Evolutionary conservation across 768 basidiomycete species (phyloP), one percentile per base, ranked within the genome.

Genomic region (Russula brevipes): DNA sequence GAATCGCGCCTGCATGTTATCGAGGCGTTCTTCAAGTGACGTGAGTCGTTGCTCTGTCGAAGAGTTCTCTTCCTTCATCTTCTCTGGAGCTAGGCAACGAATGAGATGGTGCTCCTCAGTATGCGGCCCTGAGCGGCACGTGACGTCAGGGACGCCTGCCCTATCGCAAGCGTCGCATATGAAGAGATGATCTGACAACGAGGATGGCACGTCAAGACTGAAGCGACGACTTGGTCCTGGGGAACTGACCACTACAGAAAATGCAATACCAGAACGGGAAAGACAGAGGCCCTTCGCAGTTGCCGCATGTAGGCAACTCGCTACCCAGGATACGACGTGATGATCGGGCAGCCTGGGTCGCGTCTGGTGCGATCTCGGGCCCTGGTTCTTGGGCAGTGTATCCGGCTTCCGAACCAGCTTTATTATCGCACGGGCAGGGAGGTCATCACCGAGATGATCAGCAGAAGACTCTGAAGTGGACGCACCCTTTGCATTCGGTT

Each of bases 271-370:
- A 59, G 36, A 31, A 53, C 8, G 59, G 59, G 51, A 60, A 41
- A 12, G 45, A 54, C 46, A n/a, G 41, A 35, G 42, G 38, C 66
- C 61, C 41, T 69, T 63, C 16, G 71, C 73, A 49, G 55, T 68
- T 42, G 61, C 66, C 5, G 70, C 73, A 38, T 63, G 59, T 1
- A 61, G 69, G 45, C 68, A 68, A 39, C 63, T 65, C 56, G 65
- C 64, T n/a, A 68, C 64, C 35, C 66, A 51, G 33, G 64, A 5
- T 53, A 3, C n/a, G 51, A 5, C n/a, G 51, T n/a, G 51, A 36
- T 38, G 51, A n/a, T 24, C 16, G 35, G n/a, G 51, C 17, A 4
- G n/a, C 8, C 10, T 38, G 51, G 8, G 33, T 38, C n/a, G 42
- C 12, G 12, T 36, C 24, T 57, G 19, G 8, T 3, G 14, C 5